A percentile compares a stretch with the other conserved stretches of the same genome.
Conservation (phyloP, 2,329 filamentous ascomycete species). For the Byssothecium circinans region DNA sequence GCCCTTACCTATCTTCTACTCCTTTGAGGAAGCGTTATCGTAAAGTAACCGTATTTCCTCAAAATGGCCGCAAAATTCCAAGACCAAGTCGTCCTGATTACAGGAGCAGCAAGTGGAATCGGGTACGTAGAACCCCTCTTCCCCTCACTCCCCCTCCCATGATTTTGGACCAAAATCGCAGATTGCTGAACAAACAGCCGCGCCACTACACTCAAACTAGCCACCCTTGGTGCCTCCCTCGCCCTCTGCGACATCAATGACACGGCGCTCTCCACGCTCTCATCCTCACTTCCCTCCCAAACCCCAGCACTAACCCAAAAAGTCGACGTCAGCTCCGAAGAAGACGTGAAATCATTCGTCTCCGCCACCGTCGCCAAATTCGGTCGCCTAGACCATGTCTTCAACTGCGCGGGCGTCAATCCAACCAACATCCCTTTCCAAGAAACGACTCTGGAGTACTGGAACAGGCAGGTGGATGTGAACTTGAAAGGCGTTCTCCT, state of each 20-base stretch:
- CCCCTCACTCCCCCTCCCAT: not conserved
- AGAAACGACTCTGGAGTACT: constrained; percentile 1
- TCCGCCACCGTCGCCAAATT: not conserved
- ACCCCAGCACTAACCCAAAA: not conserved
- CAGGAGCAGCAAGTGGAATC: constrained; percentile 1
- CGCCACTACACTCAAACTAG: constrained; percentile 1
- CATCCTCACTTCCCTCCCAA: not conserved
- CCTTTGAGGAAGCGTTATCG: too few relatives aligned
- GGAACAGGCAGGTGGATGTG: not conserved
- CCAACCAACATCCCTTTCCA: constrained; percentile 1
- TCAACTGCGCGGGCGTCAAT: constrained; percentile 1
- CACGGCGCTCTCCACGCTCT: not conserved
- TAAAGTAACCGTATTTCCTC: not conserved
- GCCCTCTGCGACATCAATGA: constrained; percentile 2
- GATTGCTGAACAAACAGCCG: not conserved
- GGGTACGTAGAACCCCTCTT: not conserved
- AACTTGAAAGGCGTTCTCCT: constrained; percentile 4
- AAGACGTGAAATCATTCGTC: not conserved
- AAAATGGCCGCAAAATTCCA: constrained; percentile 2
- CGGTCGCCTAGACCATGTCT: constrained; percentile 1
- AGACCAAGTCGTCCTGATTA: not conserved
- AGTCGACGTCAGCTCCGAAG: constrained; percentile 2
- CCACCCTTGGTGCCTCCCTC: not conserved
- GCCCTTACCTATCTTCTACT: too few relatives aligned
- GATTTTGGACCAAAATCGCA: too few relatives aligned